phyloP scores from a whole-genome alignment of 2,329 filamentous ascomycete genomes.

The Colletotrichum graminicola region DNA sequence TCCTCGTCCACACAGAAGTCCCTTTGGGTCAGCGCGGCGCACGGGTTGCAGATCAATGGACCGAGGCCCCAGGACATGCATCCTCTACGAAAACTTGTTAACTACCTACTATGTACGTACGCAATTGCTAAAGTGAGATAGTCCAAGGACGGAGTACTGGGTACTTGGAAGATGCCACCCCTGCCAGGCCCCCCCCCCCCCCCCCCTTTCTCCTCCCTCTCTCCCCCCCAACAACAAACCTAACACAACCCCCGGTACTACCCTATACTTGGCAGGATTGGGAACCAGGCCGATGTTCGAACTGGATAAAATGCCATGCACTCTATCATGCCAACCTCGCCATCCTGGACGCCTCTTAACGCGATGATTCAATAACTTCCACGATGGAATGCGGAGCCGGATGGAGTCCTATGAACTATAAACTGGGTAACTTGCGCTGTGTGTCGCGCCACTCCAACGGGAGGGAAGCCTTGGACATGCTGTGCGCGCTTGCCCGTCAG shows the following conservation, averaged over 20 bases:
- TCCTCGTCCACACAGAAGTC: background rate
- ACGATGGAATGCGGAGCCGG: conserved; percentile 1
- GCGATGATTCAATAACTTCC: conserved; percentile 19
- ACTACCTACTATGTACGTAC: too few relatives aligned
- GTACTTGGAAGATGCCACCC: conserved; percentile 5
- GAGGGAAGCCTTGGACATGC: background rate
- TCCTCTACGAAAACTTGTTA: background rate
- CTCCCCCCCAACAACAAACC: conserved; percentile 22
- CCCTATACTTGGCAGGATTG: background rate
- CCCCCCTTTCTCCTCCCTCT: background rate
- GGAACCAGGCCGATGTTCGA: conserved; percentile 14
- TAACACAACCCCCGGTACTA: conserved; percentile 4
- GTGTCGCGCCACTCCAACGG: conserved; percentile 26
- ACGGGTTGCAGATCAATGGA: conserved; percentile 25
- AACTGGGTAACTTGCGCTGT: conserved; percentile 32
- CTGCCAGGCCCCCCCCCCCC: background rate
- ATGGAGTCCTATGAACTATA: conserved; percentile 23
- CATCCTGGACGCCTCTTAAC: background rate
- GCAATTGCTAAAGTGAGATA: background rate
- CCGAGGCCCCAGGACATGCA: conserved; percentile 3
- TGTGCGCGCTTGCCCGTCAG: conserved; percentile 1
- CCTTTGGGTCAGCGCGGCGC: background rate
- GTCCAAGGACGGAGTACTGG: conserved; percentile 28
- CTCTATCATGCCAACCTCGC: background rate
- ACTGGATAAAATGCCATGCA: conserved; percentile 30